Evolutionary conservation across 1,284 basidiomycete genomes (phyloP), one percentile per base, ranked within the genome.

Genomic region (Lignosus rhinocerotis): DNA sequence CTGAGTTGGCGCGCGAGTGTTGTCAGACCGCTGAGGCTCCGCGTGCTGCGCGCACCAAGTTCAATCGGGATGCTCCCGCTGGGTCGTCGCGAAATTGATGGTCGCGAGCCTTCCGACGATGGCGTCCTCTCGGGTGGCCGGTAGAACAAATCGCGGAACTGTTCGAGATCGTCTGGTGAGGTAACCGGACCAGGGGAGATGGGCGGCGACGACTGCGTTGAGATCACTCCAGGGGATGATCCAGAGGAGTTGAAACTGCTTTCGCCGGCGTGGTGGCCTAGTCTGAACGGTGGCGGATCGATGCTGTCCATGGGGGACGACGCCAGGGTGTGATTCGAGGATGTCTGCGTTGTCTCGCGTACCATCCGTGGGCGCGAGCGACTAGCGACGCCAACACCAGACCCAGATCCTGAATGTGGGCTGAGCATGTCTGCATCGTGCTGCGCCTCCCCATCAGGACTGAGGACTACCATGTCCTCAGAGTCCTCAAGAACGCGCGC

Each of bases 121-220:
- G 60, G 59, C 38, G 62, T 60, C 14, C 53, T 55, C 53, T 65
- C 60, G 8, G 60, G 66, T 61, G 84, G 82, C 45, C 76, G 76
- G 67, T 87, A 90, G 72, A 91, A 91, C 11, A 91, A 74, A 66
- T 90, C 85, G 36, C 81, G 81, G 75, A 87, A 91, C 25, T 81
- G 78, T 30, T 88, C 85, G 6, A 90, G 75, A 62, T 89, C 87
- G 56, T 87, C 86, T 0, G 79, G 75, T 55, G 76, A 80, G 16
- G 82, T 81, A 43, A 88, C 65, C 1, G 70, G 67, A 17, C 66
- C 69, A 9, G 71, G 73, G 2, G 72, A 73, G 39, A 55, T 75
- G 51, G 64, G 74, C 51, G 73, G 75, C 43, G 70, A 77, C 51
- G 76, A 78, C 50, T 67, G 71, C 60, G 66, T 78, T 39, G 81